Evolutionary conservation across 805 yeast genomes (phyloP).

Genomic region (Schwanniomyces yamadae): DNA sequence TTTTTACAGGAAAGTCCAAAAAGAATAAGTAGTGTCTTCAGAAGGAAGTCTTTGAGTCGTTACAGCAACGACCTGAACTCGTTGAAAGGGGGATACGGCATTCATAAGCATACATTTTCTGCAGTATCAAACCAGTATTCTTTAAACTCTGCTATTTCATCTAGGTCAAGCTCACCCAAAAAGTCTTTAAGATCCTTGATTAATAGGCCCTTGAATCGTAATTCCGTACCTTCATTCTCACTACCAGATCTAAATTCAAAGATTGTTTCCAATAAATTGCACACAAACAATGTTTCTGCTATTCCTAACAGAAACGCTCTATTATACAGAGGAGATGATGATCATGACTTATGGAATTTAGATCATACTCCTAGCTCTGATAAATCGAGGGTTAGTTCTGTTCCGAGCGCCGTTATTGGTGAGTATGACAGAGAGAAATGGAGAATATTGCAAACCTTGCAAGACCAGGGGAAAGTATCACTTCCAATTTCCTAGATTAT

Average conservation of each 20-base stretch:
- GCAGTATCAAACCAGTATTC: constrained; percentile 27
- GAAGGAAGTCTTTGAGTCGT: constrained; percentile 7
- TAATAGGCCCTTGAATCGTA: neutral
- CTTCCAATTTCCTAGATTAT: no score
- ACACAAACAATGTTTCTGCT: neutral
- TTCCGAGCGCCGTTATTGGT: constrained; percentile 60
- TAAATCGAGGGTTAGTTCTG: constrained; percentile 41
- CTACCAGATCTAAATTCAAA: neutral
- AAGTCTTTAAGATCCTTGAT: constrained; percentile 19
- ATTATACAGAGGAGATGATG: neutral
- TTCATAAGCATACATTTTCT: constrained; percentile 28
- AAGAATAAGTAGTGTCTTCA: constrained; percentile 21
- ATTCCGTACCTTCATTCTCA: constrained; percentile 3
- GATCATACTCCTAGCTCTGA: constrained; percentile 34
- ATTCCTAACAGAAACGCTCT: neutral
- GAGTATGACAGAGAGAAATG: constrained; percentile 67
- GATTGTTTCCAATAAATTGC: neutral
- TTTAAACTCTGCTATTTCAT: constrained; percentile 24
- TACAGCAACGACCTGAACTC: constrained; percentile 4
- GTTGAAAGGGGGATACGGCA: neutral
- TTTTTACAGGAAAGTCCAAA: constrained; percentile 30
- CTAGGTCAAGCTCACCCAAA: constrained; percentile 32
- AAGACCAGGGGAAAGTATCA: constrained; percentile 9
- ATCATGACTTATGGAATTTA: constrained; percentile 25
- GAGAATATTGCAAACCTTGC: constrained; percentile 48